phyloP scores from a whole-genome alignment of 2,329 filamentous ascomycete genomes.

The Pyrenochaeta sp. region DNA sequence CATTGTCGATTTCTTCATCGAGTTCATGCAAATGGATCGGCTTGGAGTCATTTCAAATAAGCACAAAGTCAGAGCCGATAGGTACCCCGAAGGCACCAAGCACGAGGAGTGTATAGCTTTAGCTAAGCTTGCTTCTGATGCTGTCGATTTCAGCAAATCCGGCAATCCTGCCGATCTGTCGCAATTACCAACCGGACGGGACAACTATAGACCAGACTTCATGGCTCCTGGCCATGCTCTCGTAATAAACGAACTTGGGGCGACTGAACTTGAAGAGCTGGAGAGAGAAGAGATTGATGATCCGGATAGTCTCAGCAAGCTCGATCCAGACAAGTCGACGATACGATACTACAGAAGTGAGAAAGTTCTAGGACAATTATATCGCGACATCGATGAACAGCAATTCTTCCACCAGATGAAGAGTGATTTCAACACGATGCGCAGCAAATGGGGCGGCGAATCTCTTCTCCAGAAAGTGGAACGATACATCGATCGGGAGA shows the following conservation, averaged over 20 bases:
- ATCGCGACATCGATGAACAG: slow-evolving; percentile 75
- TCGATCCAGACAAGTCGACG: slow-evolving; percentile 54
- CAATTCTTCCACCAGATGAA: slow-evolving; percentile 60
- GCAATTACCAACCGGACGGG: slow-evolving; percentile 21
- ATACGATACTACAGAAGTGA: slow-evolving; percentile 70
- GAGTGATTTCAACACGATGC: slow-evolving; percentile 17
- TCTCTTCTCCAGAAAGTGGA: slow-evolving; percentile 47
- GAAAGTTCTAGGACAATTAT: slow-evolving; percentile 74
- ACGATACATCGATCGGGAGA: slow-evolving; percentile 49
- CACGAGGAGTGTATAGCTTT: slow-evolving; percentile 45
- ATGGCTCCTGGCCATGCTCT: slow-evolving; percentile 57
- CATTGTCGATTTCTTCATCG: slow-evolving; percentile 82
- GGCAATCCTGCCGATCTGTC: slow-evolving; percentile 23
- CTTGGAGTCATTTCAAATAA: slow-evolving; percentile 52
- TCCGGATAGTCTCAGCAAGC: slow-evolving; percentile 35
- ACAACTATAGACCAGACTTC: slow-evolving; percentile 58
- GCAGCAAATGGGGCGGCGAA: slow-evolving; percentile 7
- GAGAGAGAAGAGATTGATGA: slow-evolving; percentile 48
- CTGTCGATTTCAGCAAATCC: slow-evolving; percentile 42
- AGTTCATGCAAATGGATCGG: slow-evolving; percentile 52
- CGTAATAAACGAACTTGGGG: slow-evolving; percentile 43
- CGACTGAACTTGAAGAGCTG: slow-evolving; percentile 30
- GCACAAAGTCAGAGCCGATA: slow-evolving; percentile 53
- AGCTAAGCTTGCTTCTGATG: slow-evolving; percentile 47
- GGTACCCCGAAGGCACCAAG: slow-evolving; percentile 35